A percentile compares a stretch with the other conserved stretches of the same genome.
Evolutionary conservation across 805 yeast genomes (phyloP).

Genomic region (Komagataella pastoris): DNA sequence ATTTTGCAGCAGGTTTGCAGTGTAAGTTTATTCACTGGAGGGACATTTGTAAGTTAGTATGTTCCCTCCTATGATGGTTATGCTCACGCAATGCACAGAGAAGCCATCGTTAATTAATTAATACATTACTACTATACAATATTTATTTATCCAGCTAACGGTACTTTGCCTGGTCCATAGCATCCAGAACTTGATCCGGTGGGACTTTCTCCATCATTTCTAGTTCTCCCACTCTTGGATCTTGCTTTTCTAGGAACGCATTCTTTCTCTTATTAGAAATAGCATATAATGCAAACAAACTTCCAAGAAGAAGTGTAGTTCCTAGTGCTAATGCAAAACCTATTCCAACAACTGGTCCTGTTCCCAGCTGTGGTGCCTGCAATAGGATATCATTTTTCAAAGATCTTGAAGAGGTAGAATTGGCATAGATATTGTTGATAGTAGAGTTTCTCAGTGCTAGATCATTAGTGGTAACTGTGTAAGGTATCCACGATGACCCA

Average conservation of each 20-base stretch:
- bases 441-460: slow-evolving; percentile 10
- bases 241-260: slow-evolving; percentile 28
- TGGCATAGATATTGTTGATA: slow-evolving; percentile 14
- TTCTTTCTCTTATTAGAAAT: slow-evolving; percentile 13
- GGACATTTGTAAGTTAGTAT: neutral
- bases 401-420: slow-evolving; percentile 8
- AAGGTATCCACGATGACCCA: slow-evolving; percentile 59
- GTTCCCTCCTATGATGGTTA: neutral
- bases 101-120: neutral
- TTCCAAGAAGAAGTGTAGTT: slow-evolving; percentile 24
- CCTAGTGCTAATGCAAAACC: slow-evolving; percentile 57
- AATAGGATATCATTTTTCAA: neutral
- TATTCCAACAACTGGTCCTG: slow-evolving; percentile 58
- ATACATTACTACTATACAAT: neutral
- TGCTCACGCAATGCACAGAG: neutral
- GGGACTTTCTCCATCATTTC: slow-evolving; percentile 53
- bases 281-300: slow-evolving; percentile 24
- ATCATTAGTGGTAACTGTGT: slow-evolving; percentile 27
- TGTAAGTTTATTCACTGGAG: neutral
- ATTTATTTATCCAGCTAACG: neutral
- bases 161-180: slow-evolving; percentile 7
- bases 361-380: slow-evolving; percentile 15
- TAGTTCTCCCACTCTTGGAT: slow-evolving; percentile 44
- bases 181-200: slow-evolving; percentile 31
- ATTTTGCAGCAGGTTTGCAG: neutral